Percentiles rank a stretch among this genome's conserved stretches.
Conservation (phyloP, 768 basidiomycete genomes). For the Lactarius quietus region DNA sequence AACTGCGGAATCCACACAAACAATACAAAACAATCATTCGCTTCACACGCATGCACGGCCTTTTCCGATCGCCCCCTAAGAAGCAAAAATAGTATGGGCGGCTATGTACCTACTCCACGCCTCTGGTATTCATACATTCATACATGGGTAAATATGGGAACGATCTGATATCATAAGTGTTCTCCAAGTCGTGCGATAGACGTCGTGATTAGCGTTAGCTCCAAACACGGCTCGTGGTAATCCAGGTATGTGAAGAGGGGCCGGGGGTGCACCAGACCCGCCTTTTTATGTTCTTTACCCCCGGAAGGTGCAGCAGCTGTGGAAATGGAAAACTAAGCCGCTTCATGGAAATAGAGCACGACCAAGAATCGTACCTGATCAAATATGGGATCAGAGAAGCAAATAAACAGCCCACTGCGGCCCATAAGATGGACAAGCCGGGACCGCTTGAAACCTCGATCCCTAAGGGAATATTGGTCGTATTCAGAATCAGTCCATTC, state of each 20-base stretch:
- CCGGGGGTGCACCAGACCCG: not conserved
- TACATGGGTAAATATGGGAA: slow-evolving; percentile 17
- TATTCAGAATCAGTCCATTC: slow-evolving; percentile 47
- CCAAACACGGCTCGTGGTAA: slow-evolving; percentile 12
- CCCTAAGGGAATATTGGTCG: slow-evolving; percentile 46
- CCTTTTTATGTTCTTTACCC: slow-evolving; percentile 38
- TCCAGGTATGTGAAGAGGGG: not conserved
- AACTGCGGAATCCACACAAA: slow-evolving; percentile 21
- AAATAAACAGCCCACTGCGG: slow-evolving; percentile 62
- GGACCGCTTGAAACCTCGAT: slow-evolving; percentile 59
- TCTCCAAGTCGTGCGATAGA: slow-evolving; percentile 7
- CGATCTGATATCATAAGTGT: slow-evolving; percentile 18
- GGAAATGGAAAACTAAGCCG: not conserved
- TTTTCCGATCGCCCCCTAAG: not conserved
- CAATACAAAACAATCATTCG: not conserved
- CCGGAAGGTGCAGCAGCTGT: slow-evolving; percentile 79
- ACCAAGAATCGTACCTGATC: slow-evolving; percentile 53
- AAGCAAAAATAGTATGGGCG: not conserved
- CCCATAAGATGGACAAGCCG: slow-evolving; percentile 69
- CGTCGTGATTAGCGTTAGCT: slow-evolving; percentile 7
- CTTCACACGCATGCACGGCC: slow-evolving; percentile 2
- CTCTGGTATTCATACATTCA: slow-evolving; percentile 20
- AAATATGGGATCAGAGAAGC: slow-evolving; percentile 71
- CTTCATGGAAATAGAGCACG: not conserved
- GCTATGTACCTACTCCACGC: not conserved